These are phyloP conservation scores for Phialophora expanda DNA, from an alignment of 2,329 filamentous ascomycete species.

Conservation along the genomic window DNA sequence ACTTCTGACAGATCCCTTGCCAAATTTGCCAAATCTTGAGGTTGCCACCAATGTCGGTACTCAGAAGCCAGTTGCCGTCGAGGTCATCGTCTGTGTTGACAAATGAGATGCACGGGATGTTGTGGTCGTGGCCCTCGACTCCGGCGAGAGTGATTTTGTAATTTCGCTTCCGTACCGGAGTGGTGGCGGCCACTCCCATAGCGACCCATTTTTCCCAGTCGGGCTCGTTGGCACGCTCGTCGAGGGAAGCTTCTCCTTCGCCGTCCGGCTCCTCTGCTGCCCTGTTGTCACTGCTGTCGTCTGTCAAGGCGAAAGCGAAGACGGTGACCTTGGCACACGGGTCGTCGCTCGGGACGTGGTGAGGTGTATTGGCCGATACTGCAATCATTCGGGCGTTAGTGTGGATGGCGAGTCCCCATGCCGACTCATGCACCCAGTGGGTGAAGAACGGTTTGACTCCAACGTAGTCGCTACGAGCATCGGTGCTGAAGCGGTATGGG, in stretches of 20 bases:
- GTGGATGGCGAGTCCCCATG: slow-evolving; percentile 89
- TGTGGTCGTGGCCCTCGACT: slow-evolving; percentile 48
- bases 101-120: slow-evolving; percentile 65
- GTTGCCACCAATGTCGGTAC: slow-evolving; percentile 61
- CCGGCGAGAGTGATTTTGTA: slow-evolving; percentile 50
- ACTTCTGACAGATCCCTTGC: slow-evolving; percentile 45
- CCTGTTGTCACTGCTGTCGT: slow-evolving; percentile 38
- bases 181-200: slow-evolving; percentile 1
- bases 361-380: slow-evolving; percentile 73
- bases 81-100: slow-evolving; percentile 63
- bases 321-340: slow-evolving; percentile 38
- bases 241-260: slow-evolving; percentile 7
- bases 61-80: slow-evolving; percentile 61
- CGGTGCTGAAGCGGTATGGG: slow-evolving; percentile 31
- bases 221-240: slow-evolving; percentile 9
- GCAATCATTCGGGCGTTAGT: slow-evolving; percentile 81
- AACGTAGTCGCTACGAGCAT: slow-evolving; percentile 43
- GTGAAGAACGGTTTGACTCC: slow-evolving; percentile 67
- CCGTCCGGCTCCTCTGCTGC: slow-evolving; percentile 31
- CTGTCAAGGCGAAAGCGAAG: slow-evolving; percentile 49
- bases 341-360: slow-evolving; percentile 32
- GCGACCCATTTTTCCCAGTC: slow-evolving; percentile 37
- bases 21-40: slow-evolving; percentile 58
- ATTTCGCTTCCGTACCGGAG: slow-evolving; percentile 47
- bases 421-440: slow-evolving; percentile 75